Base-by-base conservation (phyloP, 306 rosid genomes). In the Rubus parviflorus region DNA sequence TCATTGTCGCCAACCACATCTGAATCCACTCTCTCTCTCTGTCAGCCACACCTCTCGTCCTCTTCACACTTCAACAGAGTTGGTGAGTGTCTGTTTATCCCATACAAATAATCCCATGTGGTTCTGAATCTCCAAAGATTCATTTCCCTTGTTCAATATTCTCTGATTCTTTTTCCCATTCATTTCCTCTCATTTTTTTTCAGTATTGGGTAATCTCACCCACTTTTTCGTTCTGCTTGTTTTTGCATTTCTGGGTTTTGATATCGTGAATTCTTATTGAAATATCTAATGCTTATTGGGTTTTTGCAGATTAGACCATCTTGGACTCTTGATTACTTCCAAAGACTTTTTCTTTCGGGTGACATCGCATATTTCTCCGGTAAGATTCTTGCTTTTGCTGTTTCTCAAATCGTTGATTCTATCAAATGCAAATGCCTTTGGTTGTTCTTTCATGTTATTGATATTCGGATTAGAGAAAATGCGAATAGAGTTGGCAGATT, bases 41-140 rank as follows among this genome's bases (percentile, higher is more conserved):
- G 57, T 75, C 81, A 68, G 43, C 85, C 87, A 77, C 87, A 73
- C 72, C 79, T 67, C 73, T 64, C 58, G 38, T 60, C 20, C 71
- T 61, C 47, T 19, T 56, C 74, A 45, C 66, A n/a, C 23, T 35
- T 6, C 73, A 17, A 5, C 71, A 20, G 23, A 20, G 62, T 47
- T 58, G 49, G 63, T 77, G 78, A 37, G 54, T 71, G 75, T 64
- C 68, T 60, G 64, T 67, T 48, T 54, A 53, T 81, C 85, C 62
- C 56, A 61, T 64, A 30, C 77, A 81, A 72, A 46, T 71, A 13
- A 73, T 72, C 38, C 74, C 77, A 17, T 80, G 84, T 80, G 86
- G 80, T 42, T 85, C 85, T 82, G 65, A 77, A 67, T 56, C 72
- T 57, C 75, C 35, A 12, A 52, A 53, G 63, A 58, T 86, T 83